These are phyloP conservation scores for Theileria orientalis DNA, from an alignment of 169 alveolate species.

Conservation along the genomic window DNA sequence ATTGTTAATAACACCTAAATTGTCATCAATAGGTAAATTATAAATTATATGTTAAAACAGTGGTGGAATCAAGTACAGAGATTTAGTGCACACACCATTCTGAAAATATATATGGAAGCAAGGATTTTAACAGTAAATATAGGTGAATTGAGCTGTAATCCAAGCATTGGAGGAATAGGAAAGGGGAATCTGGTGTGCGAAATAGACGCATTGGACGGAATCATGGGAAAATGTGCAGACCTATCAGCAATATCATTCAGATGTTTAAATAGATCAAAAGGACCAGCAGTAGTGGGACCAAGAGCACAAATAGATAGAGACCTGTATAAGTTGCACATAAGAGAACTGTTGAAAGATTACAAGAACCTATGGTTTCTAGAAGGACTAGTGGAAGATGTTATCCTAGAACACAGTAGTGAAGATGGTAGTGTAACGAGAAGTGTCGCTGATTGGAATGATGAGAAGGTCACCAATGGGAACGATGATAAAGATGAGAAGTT, in stretches of 20 bases:
- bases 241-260: constrained; percentile 84
- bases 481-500: constrained; percentile 15
- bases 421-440: too few relatives aligned
- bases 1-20: constrained; percentile 78
- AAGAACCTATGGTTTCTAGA: constrained; percentile 40
- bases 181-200: constrained; percentile 90
- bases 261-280: constrained; percentile 84
- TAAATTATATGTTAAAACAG: constrained; percentile 17
- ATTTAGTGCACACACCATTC: background rate
- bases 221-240: constrained; percentile 86
- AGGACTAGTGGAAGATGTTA: constrained; percentile 68
- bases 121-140: background rate
- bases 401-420: constrained; percentile 14
- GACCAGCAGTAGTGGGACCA: constrained; percentile 91
- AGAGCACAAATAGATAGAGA: constrained; percentile 89
- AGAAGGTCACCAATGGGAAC: background rate
- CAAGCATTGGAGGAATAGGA: constrained; percentile 93
- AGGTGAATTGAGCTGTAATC: constrained; percentile 85
- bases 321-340: constrained; percentile 75
- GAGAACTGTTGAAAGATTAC: constrained; percentile 25
- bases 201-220: constrained; percentile 91
- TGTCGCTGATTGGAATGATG: too few relatives aligned
- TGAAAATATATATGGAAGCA: background rate
- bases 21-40: constrained; percentile 64
- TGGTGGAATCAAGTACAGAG: constrained; percentile 25